Evolutionary conservation across 768 basidiomycete genomes (phyloP).

Genomic region (Tricholoma sp.): DNA sequence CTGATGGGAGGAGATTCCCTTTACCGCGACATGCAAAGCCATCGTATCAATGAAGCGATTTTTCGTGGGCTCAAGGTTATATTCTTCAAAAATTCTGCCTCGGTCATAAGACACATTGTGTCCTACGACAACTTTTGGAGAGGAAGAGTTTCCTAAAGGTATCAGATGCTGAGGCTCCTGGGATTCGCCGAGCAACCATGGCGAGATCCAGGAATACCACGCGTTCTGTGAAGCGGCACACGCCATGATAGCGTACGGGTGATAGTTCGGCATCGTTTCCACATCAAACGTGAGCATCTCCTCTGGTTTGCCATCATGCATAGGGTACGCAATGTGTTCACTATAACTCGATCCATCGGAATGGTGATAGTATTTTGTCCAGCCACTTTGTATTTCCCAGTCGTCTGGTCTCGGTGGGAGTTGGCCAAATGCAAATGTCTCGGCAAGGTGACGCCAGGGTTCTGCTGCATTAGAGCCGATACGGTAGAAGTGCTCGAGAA

Average conservation of each 20-base stretch:
- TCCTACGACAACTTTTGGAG: constrained; percentile 71
- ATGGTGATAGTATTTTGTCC: constrained; percentile 78
- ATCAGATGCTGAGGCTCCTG: constrained; percentile 61
- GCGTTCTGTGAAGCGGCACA: constrained; percentile 75
- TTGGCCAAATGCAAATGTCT: constrained; percentile 42
- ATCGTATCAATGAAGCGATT: constrained; percentile 93
- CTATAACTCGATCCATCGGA: constrained; percentile 74
- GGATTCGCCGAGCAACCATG: constrained; percentile 74
- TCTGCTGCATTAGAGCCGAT: constrained; percentile 66
- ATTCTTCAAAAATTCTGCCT: constrained; percentile 78
- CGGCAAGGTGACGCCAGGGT: constrained; percentile 74
- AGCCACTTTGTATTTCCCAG: constrained; percentile 63
- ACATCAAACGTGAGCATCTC: constrained; percentile 87
- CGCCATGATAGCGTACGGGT: constrained; percentile 83
- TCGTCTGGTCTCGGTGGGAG: constrained; percentile 56
- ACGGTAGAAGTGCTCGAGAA: constrained; percentile 85
- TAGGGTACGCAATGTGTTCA: constrained; percentile 65
- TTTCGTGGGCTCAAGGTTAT: constrained; percentile 55
- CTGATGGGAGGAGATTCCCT: constrained; percentile 92
- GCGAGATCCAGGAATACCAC: constrained; percentile 97
- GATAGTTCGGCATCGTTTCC: constrained; percentile 83
- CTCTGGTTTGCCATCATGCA: constrained; percentile 59
- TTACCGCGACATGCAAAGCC: constrained; percentile 89
- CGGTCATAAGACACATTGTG: constrained; percentile 97
- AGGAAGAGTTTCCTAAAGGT: constrained; percentile 53